Conservation (phyloP, 306 rosid genomes). For the Casuarina equisetifolia region DNA sequence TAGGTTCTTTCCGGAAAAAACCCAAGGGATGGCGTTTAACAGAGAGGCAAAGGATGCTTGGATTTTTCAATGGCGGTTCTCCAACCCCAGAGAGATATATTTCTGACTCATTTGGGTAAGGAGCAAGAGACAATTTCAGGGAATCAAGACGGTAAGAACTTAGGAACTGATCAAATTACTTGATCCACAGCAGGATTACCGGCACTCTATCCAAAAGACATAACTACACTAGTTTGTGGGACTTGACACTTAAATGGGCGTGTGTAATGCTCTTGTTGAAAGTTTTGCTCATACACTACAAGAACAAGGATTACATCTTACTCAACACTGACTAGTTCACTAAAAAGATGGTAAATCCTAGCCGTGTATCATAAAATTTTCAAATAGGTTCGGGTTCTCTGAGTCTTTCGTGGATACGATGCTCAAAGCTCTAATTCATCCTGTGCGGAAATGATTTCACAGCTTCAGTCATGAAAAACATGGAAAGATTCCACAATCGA, state of each 20-base stretch:
- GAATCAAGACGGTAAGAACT: neutral
- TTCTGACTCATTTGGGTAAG: neutral
- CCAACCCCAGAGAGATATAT: neutral
- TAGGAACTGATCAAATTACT: neutral
- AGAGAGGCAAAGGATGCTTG: neutral
- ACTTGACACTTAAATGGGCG: neutral
- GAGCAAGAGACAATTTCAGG: neutral
- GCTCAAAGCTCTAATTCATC: neutral
- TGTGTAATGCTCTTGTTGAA: neutral
- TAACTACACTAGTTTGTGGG: neutral
- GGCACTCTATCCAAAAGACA: neutral
- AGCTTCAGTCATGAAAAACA: neutral
- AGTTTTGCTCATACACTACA: neutral
- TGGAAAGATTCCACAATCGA: neutral
- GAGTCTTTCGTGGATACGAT: neutral
- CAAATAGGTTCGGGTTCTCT: neutral
- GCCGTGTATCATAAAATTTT: neutral
- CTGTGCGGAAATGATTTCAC: neutral
- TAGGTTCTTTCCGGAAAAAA: neutral
- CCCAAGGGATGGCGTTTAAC: neutral
- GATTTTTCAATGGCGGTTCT: neutral
- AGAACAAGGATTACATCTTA: neutral
- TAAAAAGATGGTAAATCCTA: neutral
- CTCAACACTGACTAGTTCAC: no score
- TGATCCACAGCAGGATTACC: neutral